These are phyloP conservation scores for Trichosporon faecale DNA, from an alignment of 1,284 basidiomycete genomes.

Conservation along the genomic window DNA sequence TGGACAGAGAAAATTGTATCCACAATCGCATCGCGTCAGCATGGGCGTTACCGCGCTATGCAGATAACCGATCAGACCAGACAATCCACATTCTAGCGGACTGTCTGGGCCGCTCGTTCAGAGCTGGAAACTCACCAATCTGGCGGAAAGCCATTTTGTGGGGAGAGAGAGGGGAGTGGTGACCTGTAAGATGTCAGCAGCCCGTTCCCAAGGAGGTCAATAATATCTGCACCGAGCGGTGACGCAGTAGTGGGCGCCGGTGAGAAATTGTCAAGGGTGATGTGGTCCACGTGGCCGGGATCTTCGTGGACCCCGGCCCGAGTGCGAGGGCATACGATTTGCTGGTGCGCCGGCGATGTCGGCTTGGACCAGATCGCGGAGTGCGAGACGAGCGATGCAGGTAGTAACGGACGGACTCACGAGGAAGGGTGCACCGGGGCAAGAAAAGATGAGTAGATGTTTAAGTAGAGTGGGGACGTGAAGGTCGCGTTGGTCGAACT, in stretches of 20 bases:
- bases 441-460: neutral
- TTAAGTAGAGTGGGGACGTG: conserved; percentile 4
- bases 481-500: neutral
- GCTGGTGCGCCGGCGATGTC: neutral
- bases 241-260: conserved; percentile 6
- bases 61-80: neutral
- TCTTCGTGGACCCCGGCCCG: neutral
- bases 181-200: neutral
- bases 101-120: neutral
- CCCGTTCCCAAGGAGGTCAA: neutral
- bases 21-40: neutral
- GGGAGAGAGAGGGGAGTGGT: conserved; percentile 4
- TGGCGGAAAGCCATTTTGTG: conserved; percentile 45
- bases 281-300: conserved; percentile 5
- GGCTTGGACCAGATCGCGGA: neutral
- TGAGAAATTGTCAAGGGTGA: neutral
- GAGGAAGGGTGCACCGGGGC: neutral
- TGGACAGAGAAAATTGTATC: conserved; percentile 6
- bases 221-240: neutral
- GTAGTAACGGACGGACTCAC: neutral
- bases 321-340: neutral
- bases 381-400: neutral
- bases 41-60: neutral
- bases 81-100: neutral
- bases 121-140: conserved; percentile 31